Base-by-base conservation (phyloP, 805 yeast genomes). In the Saturnispora bothae region DNA sequence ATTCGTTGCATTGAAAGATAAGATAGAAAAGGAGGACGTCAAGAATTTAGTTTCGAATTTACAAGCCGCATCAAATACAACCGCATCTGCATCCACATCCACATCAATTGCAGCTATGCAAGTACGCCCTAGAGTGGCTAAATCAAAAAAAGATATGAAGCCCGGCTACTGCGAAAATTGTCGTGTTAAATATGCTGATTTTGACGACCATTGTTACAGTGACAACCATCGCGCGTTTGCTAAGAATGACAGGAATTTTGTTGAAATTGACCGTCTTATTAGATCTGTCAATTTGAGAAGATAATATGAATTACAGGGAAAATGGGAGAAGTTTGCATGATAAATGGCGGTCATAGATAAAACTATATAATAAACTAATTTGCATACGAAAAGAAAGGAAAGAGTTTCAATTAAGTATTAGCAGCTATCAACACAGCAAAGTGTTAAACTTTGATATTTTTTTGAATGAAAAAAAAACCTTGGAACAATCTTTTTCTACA, bases 151-250 rank as follows among this genome's bases (percentile, higher is more conserved):
- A 17, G 55, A 53, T 31, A 47, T 48, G 51, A 52, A 51, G 31
- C 57, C 89, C 1, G 96, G 96, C 0, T 88, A 83, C 58, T 89
- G 98, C 61, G 98, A 89, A 55, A 89, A 89, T 53, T 89, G 98
- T 59, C 67, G 89, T 18, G 81, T 80, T 43, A 78, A 78, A 53
- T 89, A 82, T 54, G 88, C 82, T 36, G 73, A 75, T 47, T 78
- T 86, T 51, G 83, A 76, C 19, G 83, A 74, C 41, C 98, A 89
- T 55, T 71, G 84, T 29, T 50, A 52, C 21, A 68, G 84, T 18
- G 71, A 70, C 26, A 72, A 78, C 46, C 98, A 89, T 56, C 66
- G 81, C 35, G 71, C 73, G 38, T 88, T 85, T 62, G 96, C 96
- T 3, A 60, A 65, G 31, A 75, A 80, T 48, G 76, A 73, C 50